Conservation (phyloP, 225 moss, liverwort and hornwort species). For the Physcomitrium patens region DNA sequence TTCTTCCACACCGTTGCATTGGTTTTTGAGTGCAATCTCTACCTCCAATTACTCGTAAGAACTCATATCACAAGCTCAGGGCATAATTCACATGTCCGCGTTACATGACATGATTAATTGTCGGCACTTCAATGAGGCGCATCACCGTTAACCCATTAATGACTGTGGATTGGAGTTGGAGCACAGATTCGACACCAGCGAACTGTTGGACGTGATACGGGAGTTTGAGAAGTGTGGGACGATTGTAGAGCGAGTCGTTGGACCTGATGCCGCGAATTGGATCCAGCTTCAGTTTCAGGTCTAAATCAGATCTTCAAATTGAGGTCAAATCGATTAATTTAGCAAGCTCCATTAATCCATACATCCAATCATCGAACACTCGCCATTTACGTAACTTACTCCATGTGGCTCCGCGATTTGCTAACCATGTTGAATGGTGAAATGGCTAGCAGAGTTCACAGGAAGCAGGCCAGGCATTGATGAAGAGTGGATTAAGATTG, state of each 20-base stretch:
- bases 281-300: conserved; percentile 65
- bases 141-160: not conserved
- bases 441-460: conserved; percentile 43
- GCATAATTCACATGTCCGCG: no score
- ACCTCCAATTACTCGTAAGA: no score
- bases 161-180: conserved; percentile 17
- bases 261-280: conserved; percentile 57
- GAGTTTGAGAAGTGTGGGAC: conserved; percentile 67
- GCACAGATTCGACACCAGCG: conserved; percentile 37
- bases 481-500: conserved; percentile 59
- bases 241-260: conserved; percentile 41
- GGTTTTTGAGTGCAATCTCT: not conserved
- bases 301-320: not conserved
- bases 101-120: not conserved
- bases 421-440: not conserved
- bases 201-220: conserved; percentile 40
- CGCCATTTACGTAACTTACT: no score
- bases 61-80: no score
- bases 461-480: conserved; percentile 52
- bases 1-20: not conserved
- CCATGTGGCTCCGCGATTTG: not conserved
- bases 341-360: no score
- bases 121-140: not conserved
- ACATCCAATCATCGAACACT: no score
- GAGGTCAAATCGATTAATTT: not conserved